Base-by-base conservation (phyloP, 2,329 filamentous ascomycete species). In the Monilinia fructicola region DNA sequence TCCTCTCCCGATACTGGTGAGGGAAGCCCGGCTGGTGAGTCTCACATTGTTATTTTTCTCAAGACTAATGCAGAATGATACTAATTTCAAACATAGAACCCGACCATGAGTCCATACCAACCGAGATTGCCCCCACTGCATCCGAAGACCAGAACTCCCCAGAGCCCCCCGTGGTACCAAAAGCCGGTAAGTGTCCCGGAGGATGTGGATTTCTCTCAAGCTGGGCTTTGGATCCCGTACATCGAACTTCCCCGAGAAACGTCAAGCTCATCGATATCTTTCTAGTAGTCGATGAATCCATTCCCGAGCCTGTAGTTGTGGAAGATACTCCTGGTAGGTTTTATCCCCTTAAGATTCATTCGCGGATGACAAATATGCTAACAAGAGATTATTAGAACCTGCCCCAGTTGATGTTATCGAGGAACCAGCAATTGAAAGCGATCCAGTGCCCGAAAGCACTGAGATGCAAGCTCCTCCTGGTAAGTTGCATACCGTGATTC, bases 181-280 rank as follows among this genome's bases (percentile, higher is more conserved):
- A 64, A 54, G 26, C 38, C 35, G 23, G 61, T 54, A 55, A 55
- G 50, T 54, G 31, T 35, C 61, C 61, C 12, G 18, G 50, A 31
- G 61, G 61, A 4, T 55, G 46, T 35, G 50, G 46, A 42, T 64
- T 64, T 9, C 26, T 54, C 26, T 55, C 61, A 31, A 35, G 54
- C 21, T 42, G 48, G 18, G 26, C 16, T 44, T 64, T 54, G 11
- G 4, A 46, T 35, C 38, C 61, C 44, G 1, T 23, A 23, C 12
- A 9, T 14, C 35, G 35, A 54, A 26, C 26, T n/a, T 18, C 26
- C 18, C 21, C 6, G 12, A 44, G 14, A 35, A 26, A 40, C 4
- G 3, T 21, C 40, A 54, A 56, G 31, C 54, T 65, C 26, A 58
- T 59, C 4, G 23, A 50, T 53, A 4, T 50, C 23, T 28, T n/a